Conservation (phyloP, 805 yeast species). For the Huiozyma naganishii region DNA sequence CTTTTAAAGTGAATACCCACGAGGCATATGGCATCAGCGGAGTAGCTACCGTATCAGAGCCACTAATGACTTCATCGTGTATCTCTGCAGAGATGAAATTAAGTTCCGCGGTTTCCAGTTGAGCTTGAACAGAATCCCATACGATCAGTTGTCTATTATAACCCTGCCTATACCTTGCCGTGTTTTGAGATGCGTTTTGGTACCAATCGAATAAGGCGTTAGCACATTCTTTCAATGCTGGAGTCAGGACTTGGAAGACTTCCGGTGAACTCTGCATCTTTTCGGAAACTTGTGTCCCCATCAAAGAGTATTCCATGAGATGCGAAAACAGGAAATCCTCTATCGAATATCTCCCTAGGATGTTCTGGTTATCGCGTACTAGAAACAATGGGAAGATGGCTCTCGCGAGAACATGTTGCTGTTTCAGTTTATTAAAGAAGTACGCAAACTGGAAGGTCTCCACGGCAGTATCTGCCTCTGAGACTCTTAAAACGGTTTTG, state of each 20-base stretch:
- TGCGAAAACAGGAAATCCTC: slow-evolving; percentile 31
- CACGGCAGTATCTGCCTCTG: slow-evolving; percentile 20
- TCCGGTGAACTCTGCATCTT: slow-evolving; percentile 1
- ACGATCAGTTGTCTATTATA: slow-evolving; percentile 41
- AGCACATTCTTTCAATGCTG: slow-evolving; percentile 35
- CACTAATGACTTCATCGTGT: slow-evolving; percentile 10
- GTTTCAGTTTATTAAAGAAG: slow-evolving; percentile 27
- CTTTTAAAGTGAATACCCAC: slow-evolving; percentile 56
- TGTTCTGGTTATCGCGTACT: slow-evolving; percentile 49
- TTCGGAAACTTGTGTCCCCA: slow-evolving; percentile 6
- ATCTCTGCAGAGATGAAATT: slow-evolving; percentile 28
- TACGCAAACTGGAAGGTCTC: slow-evolving; percentile 27
- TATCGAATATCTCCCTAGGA: slow-evolving; percentile 41
- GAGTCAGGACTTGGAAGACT: slow-evolving; percentile 5
- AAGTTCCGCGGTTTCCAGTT: slow-evolving; percentile 54
- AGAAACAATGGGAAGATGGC: slow-evolving; percentile 53
- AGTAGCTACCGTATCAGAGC: slow-evolving; percentile 7
- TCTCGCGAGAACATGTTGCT: slow-evolving; percentile 40
- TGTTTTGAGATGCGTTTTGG: slow-evolving; percentile 47
- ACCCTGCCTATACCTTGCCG: slow-evolving; percentile 75
- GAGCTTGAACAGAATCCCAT: slow-evolving; percentile 79
- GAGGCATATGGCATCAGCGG: slow-evolving; percentile 59
- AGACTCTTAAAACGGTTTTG: slow-evolving; percentile 25
- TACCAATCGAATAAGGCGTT: slow-evolving; percentile 35
- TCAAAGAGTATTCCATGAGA: slow-evolving; percentile 31